These are phyloP conservation scores for Cicer yamashitae DNA, from an alignment of 306 rosid species.

Conservation along the genomic window DNA sequence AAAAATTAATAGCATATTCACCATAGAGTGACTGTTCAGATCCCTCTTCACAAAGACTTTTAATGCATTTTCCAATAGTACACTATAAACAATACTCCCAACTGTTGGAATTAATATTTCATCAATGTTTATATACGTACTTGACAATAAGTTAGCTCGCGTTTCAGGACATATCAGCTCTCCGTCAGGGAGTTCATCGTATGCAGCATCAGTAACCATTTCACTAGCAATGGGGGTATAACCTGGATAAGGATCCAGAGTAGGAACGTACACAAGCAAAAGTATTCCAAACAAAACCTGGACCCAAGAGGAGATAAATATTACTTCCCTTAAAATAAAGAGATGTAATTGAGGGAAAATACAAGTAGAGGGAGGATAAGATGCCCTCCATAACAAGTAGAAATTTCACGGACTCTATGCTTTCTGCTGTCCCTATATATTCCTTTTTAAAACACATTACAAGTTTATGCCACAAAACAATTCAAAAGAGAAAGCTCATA, in stretches of 20 bases:
- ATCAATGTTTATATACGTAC: conserved; percentile 56
- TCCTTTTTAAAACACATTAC: conserved; percentile 32
- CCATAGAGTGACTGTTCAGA: conserved; percentile 28
- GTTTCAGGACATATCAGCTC: conserved; percentile 88
- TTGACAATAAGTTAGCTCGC: conserved; percentile 66
- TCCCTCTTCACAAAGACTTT: neutral
- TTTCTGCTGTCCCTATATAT: conserved; percentile 11
- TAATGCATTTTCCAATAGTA: conserved; percentile 19
- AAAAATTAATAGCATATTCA: conserved; percentile 27
- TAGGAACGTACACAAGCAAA: conserved; percentile 71
- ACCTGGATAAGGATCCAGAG: conserved; percentile 90
- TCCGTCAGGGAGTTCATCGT: conserved; percentile 86
- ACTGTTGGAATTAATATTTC: conserved; percentile 25
- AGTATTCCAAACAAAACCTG: conserved; percentile 88
- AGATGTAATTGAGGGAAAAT: conserved; percentile 36
- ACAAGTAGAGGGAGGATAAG: conserved; percentile 6
- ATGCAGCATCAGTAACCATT: conserved; percentile 63
- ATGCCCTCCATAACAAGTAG: conserved; percentile 4
- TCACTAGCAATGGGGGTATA: conserved; percentile 70
- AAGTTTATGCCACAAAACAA: conserved; percentile 33
- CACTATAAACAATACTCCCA: conserved; percentile 19
- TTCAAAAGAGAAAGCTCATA: conserved; percentile 23
- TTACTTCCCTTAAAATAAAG: conserved; percentile 25
- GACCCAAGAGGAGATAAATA: conserved; percentile 47
- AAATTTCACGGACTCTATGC: conserved; percentile 2